Base-by-base conservation (phyloP, 371 early-diverging fungal genomes). In the Lichtheimia ornata region DNA sequence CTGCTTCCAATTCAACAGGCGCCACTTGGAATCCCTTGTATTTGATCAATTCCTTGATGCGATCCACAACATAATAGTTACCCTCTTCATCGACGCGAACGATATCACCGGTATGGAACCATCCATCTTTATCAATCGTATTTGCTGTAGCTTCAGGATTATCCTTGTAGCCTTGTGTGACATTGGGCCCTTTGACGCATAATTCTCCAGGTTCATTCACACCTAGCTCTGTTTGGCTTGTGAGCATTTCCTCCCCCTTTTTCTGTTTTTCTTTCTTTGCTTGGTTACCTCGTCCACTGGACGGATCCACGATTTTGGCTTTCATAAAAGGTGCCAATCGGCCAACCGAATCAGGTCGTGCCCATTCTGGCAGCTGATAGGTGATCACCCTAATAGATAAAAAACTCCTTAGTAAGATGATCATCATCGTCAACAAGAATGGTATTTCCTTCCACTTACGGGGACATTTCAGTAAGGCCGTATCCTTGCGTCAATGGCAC, bases 91-190 rank as follows among this genome's bases (percentile, higher is more conserved):
- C 85, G 11, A 82, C 79, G 18, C 79, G 67, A 1, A 83, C 94
- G 20, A 95, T 71, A 62, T 96, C 97, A 24, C 94, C 95, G 0
- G 92, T 93, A 50, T 88, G 91, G 64, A 94, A 67, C 77, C 86
- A 95, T 1, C 91, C 91, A 22, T 87, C 85, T 0, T 62, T 6
- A 58, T 87, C 88, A 60, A 95, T 84, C 0, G 88, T 82, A 1
- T 83, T 84, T 15, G 67, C 65, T 2, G 92, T 94, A 1, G 91
- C 94, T 53, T 87, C 71, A 12, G 76, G 72, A 50, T 88, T 85
- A 52, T 86, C 84, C 17, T 83, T 68, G 42, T 92, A 91, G 0
- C 91, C 91, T 24, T 79, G 75, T 93, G 93, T 93, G 18, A 93
- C 74, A 63, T 90, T 92, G 5, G 94, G 91, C 0, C 96, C 94